phyloP scores from a whole-genome alignment of 495 filamentous ascomycete genomes.

The Trichoderma reesei region DNA sequence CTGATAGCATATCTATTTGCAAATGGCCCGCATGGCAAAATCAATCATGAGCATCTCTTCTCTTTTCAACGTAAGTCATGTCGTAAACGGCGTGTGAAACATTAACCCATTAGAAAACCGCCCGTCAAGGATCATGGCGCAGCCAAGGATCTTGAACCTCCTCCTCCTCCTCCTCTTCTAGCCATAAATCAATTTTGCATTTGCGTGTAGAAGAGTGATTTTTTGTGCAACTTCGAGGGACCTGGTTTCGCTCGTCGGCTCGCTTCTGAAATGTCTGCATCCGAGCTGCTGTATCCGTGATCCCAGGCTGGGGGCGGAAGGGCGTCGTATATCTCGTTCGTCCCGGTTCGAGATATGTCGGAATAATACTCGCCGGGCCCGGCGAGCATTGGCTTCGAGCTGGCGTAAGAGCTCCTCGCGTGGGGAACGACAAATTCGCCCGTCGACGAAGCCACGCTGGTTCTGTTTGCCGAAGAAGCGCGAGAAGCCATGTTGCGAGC shows the following conservation, averaged over 20 bases:
- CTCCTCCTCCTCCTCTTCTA: not conserved
- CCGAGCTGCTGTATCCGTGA: not conserved
- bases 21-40: slow-evolving; percentile 3
- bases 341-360: not conserved
- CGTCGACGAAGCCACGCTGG: not conserved
- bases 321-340: not conserved
- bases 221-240: not conserved
- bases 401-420: not conserved
- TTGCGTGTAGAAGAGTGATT: not conserved
- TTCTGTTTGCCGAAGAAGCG: not conserved
- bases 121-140: not conserved
- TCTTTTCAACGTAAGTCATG: not conserved
- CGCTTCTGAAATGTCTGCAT: not conserved
- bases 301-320: not conserved
- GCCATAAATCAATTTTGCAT: not conserved
- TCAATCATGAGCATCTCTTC: not conserved
- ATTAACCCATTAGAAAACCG: not conserved
- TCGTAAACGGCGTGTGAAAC: not conserved
- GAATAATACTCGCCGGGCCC: not conserved
- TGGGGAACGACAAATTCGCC: not conserved
- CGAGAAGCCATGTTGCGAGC: not conserved
- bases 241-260: not conserved
- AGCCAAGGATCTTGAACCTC: not conserved
- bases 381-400: not conserved
- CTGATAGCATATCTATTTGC: not conserved